Base-by-base conservation (phyloP, 371 early-diverging fungal species). In the Chytridium lagenaria region DNA sequence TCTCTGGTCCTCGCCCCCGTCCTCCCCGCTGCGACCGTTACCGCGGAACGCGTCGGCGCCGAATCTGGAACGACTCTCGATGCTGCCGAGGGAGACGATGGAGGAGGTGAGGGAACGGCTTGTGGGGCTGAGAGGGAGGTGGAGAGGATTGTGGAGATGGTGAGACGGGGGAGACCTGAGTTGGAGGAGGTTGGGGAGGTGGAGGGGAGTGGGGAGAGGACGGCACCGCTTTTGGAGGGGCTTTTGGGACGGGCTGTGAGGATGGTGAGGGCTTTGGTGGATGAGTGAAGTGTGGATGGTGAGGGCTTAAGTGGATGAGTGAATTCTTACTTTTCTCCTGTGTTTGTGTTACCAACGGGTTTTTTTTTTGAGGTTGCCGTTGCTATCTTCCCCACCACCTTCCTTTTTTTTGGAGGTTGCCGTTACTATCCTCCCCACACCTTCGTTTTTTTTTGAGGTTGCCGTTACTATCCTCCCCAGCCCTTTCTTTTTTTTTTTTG, bases 41-140 rank as follows among this genome's bases (percentile, higher is more conserved):
- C 12, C 55, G n/a, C 12, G 55, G 26, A 52, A 52, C 55, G 55
- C 55, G 12, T 52, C 55, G n/a, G 55, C 55, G 5, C 55, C 55
- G 26, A 52, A 52, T 23, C 55, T 52, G 5, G 55, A 52, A 26
- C 7, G 7, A 26, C 55, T 52, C 12, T 44, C 44, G 44, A 12
- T 44, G 44, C 44, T 12, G 44, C 44, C 44, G 19, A 44, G 19
- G 44, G 44, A 44, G 44, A 44, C 44, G 44, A 19, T 44, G 44
- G 44, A 44, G 55, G 55, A 52, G 55, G 5, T 5, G 7, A 12
- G 26, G 55, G 26, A 26, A 26, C 7, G 55, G 26, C 55, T 52
- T 52, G 12, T n/a, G 55, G 55, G 55, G 55, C 26, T 26, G n/a
- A 52, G 55, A 26, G 5, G 12, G 55, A 26, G 55, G 55, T 52